Evolutionary conservation across 2,329 filamentous ascomycete species (phyloP).

Genomic region (Exophiala dermatitidis): DNA sequence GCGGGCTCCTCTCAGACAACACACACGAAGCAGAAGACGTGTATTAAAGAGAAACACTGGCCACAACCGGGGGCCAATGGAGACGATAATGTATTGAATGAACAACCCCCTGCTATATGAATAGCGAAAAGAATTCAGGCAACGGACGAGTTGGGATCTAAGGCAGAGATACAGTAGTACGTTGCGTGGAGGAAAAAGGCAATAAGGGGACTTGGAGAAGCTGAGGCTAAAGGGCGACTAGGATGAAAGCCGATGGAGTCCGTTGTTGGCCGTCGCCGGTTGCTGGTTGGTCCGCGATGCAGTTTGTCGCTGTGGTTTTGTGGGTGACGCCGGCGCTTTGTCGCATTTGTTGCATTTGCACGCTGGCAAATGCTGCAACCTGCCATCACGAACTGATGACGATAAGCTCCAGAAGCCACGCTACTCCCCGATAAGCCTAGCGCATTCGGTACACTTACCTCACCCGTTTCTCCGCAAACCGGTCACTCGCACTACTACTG

Average conservation of each 20-base stretch:
- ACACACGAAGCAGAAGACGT: background rate
- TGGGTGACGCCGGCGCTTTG: no score
- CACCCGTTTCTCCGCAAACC: no score
- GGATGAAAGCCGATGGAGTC: background rate
- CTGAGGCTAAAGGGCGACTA: slow-evolving; percentile 6
- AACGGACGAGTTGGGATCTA: background rate
- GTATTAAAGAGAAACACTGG: background rate
- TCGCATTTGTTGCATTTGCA: no score
- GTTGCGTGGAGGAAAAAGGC: background rate
- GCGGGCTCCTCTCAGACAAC: background rate
- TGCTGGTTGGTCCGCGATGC: no score
- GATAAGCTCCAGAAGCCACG: no score
- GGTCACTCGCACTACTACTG: background rate
- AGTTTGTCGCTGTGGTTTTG: no score
- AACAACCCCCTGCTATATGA: background rate
- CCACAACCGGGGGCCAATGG: background rate
- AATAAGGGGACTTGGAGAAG: slow-evolving; percentile 12
- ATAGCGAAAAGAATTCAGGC: background rate
- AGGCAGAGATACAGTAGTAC: background rate
- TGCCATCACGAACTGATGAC: no score
- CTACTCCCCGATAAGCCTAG: no score
- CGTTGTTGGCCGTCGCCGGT: no score
- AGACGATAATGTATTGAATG: background rate
- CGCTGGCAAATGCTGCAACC: no score
- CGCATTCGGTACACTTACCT: no score